Evolutionary conservation across 164 flowering plant species (phyloP).

Genomic region (Akebia trifoliata): DNA sequence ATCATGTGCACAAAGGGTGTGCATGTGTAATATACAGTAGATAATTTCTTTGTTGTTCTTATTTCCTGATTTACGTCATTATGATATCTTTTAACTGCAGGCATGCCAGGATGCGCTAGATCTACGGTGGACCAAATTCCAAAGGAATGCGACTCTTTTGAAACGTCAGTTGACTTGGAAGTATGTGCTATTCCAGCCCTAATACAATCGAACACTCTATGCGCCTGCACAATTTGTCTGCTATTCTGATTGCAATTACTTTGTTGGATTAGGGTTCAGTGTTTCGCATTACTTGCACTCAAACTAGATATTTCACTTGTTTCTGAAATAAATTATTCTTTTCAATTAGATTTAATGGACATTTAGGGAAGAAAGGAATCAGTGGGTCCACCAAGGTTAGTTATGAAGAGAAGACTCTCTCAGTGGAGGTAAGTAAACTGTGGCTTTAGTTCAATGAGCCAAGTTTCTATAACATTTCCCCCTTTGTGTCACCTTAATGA

Average conservation of each 20-base stretch:
- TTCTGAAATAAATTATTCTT: constrained; percentile 7
- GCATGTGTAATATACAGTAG: too few species aligned
- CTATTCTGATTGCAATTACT: background rate
- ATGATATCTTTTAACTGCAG: constrained; percentile 31
- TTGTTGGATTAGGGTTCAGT: background rate
- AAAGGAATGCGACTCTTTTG: constrained; percentile 51
- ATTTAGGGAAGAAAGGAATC: constrained; percentile 71
- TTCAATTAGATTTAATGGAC: constrained; percentile 65
- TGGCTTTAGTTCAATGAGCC: too few species aligned
- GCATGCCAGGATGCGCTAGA: constrained; percentile 62
- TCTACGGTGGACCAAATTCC: constrained; percentile 55
- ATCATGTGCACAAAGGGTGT: too few species aligned
- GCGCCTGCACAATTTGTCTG: background rate
- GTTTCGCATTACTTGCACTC: background rate
- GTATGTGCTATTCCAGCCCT: constrained; percentile 40
- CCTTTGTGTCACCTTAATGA: background rate
- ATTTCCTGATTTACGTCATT: background rate
- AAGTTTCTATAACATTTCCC: background rate
- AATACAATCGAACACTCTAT: background rate
- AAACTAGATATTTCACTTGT: constrained; percentile 1
- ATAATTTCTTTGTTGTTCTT: too few species aligned
- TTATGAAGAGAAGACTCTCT: constrained; percentile 70
- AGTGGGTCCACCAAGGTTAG: constrained; percentile 64
- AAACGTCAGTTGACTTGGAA: constrained; percentile 77
- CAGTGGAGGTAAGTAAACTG: constrained; percentile 58